phyloP scores from a whole-genome alignment of 139 green algal species.

The Dunaliella sp. region DNA sequence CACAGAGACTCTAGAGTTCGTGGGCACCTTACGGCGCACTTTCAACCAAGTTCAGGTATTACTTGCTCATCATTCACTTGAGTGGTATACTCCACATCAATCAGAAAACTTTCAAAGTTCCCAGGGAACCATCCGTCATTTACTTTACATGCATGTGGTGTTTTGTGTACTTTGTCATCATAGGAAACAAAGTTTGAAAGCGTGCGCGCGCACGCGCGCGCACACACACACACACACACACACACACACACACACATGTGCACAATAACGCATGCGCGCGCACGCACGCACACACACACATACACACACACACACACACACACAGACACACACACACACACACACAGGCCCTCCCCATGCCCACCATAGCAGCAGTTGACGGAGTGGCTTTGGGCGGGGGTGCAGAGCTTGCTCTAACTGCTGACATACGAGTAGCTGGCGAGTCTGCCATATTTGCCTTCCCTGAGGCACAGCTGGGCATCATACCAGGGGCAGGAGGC shows the following conservation, averaged over 20 bases:
- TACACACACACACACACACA: background rate
- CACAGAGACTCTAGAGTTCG: slow-evolving; percentile 67
- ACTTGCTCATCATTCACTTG: too few species aligned
- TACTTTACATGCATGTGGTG: too few species aligned
- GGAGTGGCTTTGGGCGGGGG: slow-evolving; percentile 76
- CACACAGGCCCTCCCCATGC: slow-evolving; percentile 58
- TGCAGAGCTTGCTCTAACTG: slow-evolving; percentile 81
- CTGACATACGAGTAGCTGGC: slow-evolving; percentile 62
- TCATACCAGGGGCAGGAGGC: slow-evolving; percentile 81
- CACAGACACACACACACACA: background rate
- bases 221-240: too few species aligned
- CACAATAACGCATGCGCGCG: background rate
- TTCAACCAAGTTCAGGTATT: slow-evolving; percentile 63
- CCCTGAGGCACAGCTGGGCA: slow-evolving; percentile 72
- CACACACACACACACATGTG: too few species aligned
- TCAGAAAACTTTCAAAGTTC: too few species aligned
- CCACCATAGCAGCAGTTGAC: slow-evolving; percentile 65
- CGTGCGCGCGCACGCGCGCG: too few species aligned
- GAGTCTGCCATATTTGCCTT: slow-evolving; percentile 52
- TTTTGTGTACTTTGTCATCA: too few species aligned
- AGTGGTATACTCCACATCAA: too few species aligned
- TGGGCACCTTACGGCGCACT: slow-evolving; percentile 57
- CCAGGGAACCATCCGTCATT: too few species aligned
- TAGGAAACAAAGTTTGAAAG: too few species aligned
- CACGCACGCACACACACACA: background rate